Conservation (phyloP, 148 eudicot genomes). For the Cornus controversa region DNA sequence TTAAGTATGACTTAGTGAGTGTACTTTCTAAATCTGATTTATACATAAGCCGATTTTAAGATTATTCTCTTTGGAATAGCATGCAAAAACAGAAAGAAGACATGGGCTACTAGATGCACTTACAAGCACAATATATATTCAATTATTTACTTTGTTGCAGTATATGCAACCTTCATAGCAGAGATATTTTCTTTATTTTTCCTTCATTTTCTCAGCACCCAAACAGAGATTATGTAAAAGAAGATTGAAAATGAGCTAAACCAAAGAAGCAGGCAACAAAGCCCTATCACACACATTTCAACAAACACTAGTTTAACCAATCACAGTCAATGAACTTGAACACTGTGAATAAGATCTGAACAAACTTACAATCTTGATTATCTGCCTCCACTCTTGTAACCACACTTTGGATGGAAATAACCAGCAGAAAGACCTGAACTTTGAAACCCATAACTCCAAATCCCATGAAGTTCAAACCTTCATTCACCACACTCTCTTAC, state of each 20-base stretch:
- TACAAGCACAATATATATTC: neutral
- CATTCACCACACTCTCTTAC: neutral
- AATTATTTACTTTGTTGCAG: too few species aligned
- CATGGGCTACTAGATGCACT: too few species aligned
- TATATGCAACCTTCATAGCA: too few species aligned
- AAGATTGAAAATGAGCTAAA: neutral
- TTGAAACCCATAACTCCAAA: constrained; percentile 24
- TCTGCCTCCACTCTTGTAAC: constrained; percentile 24
- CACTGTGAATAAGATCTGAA: neutral
- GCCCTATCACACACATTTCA: neutral
- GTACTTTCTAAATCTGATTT: neutral
- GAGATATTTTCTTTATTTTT: neutral
- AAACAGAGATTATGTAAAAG: neutral
- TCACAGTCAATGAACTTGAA: neutral
- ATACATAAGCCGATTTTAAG: neutral
- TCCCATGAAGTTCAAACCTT: neutral
- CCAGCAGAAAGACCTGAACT: constrained; percentile 25
- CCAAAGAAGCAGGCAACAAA: neutral
- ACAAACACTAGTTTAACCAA: neutral
- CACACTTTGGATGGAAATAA: constrained; percentile 21
- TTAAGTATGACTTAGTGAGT: too few species aligned
- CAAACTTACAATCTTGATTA: constrained; percentile 43
- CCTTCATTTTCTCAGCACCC: neutral
- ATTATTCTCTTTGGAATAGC: neutral
- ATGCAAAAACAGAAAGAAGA: too few species aligned